Conservation (phyloP, 2,329 filamentous ascomycete species). For the Xylaria digitata region DNA sequence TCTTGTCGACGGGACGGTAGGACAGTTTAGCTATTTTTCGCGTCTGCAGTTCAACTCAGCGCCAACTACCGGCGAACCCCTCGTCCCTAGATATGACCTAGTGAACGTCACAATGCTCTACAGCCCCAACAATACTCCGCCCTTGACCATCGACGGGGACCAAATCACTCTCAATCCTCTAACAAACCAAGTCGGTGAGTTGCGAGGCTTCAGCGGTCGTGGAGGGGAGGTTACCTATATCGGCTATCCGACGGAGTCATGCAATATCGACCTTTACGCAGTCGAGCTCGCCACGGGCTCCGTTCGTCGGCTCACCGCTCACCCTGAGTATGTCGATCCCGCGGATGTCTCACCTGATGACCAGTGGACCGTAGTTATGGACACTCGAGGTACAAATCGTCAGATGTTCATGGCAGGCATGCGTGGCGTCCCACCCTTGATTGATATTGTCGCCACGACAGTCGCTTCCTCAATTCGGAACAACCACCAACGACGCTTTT, state of each 20-base stretch:
- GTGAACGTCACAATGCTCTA: constrained; percentile 25
- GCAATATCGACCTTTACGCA: constrained; percentile 59
- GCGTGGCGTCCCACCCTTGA: constrained; percentile 56
- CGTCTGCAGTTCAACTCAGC: constrained; percentile 17
- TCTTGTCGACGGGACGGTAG: neutral
- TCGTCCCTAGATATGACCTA: constrained; percentile 26
- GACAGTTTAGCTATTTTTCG: constrained; percentile 10
- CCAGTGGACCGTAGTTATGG: constrained; percentile 57
- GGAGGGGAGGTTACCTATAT: constrained; percentile 50
- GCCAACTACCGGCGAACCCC: neutral
- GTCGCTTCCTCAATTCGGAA: constrained; percentile 57
- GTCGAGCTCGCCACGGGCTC: constrained; percentile 54
- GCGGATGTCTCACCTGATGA: constrained; percentile 57
- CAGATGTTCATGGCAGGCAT: constrained; percentile 57
- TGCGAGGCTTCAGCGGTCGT: constrained; percentile 22
- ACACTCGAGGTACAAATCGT: constrained; percentile 56
- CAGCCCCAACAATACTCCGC: constrained; percentile 8
- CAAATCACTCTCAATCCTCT: constrained; percentile 3
- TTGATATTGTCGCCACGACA: constrained; percentile 51
- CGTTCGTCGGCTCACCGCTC: constrained; percentile 56
- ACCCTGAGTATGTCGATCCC: constrained; percentile 59
- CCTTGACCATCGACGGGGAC: constrained; percentile 21
- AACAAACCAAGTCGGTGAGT: constrained; percentile 18
- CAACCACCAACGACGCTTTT: constrained; percentile 59
- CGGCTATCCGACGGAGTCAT: constrained; percentile 55